Conservation (phyloP, 2,329 filamentous ascomycete species). For the Plenodomus biglobosus region DNA sequence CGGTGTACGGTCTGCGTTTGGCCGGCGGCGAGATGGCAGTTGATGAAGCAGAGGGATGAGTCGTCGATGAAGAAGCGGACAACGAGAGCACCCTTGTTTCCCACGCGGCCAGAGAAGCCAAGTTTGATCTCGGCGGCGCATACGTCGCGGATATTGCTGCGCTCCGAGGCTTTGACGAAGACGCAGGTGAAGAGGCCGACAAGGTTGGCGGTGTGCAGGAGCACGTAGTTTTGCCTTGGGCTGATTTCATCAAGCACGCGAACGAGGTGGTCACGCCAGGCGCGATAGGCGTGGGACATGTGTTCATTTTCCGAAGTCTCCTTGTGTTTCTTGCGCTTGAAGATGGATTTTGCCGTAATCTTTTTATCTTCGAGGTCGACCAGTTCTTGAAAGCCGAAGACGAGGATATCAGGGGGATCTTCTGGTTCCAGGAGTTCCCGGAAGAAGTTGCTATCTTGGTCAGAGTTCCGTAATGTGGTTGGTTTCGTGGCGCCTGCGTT, state of each 20-base stretch:
- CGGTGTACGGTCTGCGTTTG: conserved; percentile 87
- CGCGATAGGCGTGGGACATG: conserved; percentile 96
- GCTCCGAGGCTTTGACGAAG: conserved; percentile 81
- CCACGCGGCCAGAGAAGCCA: conserved; percentile 91
- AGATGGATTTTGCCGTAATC: conserved; percentile 90
- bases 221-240: conserved; percentile 75
- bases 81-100: conserved; percentile 93
- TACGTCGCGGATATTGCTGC: conserved; percentile 74
- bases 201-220: conserved; percentile 85
- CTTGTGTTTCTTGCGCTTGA: conserved; percentile 76
- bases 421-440: conserved; percentile 75
- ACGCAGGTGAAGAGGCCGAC: conserved; percentile 96
- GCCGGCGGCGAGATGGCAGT: conserved; percentile 94
- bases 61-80: conserved; percentile 94
- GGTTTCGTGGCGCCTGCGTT: conserved; percentile 98
- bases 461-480: conserved; percentile 70
- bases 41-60: conserved; percentile 92
- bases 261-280: conserved; percentile 90
- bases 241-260: conserved; percentile 81
- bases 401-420: conserved; percentile 80
- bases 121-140: conserved; percentile 85
- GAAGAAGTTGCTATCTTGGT: conserved; percentile 75
- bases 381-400: conserved; percentile 98
- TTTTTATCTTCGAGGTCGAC: conserved; percentile 98
- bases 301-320: conserved; percentile 81